These are phyloP conservation scores for Lolium perenne DNA, from an alignment of 176 grass and related monocot genomes.

Conservation along the genomic window DNA sequence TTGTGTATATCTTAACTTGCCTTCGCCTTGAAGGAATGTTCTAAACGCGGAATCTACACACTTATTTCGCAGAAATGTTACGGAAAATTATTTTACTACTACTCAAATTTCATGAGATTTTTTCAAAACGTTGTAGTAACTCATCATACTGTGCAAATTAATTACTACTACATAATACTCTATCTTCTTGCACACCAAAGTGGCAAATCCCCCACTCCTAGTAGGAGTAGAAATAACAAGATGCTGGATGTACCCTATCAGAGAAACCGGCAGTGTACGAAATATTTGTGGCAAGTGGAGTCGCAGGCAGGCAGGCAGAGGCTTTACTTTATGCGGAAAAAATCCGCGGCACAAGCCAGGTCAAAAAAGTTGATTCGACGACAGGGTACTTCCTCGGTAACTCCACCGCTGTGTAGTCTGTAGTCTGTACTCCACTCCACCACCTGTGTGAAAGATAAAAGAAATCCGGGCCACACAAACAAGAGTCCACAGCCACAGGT, in stretches of 20 bases:
- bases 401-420: slow-evolving; percentile 28
- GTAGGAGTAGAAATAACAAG: not conserved
- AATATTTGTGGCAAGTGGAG: slow-evolving; percentile 34
- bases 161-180: not conserved
- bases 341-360: slow-evolving; percentile 4
- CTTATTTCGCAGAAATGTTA: not conserved
- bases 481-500: not conserved
- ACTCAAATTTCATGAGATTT: not conserved
- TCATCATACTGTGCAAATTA: not conserved
- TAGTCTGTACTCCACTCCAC: no score
- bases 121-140: not conserved
- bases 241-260: not conserved
- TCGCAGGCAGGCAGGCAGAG: not conserved
- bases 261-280: not conserved
- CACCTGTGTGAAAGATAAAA: not conserved
- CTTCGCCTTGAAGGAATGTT: not conserved
- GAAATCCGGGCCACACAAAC: not conserved
- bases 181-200: not conserved
- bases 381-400: slow-evolving; percentile 38
- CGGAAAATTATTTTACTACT: not conserved
- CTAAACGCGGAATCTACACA: no score
- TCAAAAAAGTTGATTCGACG: slow-evolving; percentile 52
- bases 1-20: not conserved
- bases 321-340: not conserved
- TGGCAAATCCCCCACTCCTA: not conserved